Evolutionary conservation across 2,329 filamentous ascomycete species (phyloP), one percentile per base, ranked within the genome.

Genomic region (Corniculantispora saksenae): DNA sequence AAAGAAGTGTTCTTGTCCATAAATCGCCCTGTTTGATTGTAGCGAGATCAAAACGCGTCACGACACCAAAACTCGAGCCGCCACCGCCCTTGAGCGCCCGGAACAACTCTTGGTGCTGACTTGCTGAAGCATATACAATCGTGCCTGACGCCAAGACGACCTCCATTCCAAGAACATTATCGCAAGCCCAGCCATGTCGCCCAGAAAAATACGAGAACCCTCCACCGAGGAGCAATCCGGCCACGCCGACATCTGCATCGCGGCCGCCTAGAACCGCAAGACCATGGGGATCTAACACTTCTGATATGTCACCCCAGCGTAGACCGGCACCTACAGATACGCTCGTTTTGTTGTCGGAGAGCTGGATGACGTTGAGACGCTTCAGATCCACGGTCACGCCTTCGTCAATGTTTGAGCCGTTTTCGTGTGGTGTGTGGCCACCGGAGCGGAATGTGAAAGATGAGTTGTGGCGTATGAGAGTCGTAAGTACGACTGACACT

Each of bases 361-460:
- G 67, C 0, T 65, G 66, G 32, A 82, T 70, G 10, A 70, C 51
- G 61, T 79, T 78, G 12, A 86, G 73, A 4, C 70, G 68, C 10
- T 73, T 71, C n/a, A 85, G 70, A 65, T 82, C 80, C 60, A 86
- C 73, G 3, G 78, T 78, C 5, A 83, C 71, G 17, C 81, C 78
- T 17, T 68, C 68, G 6, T 73, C 68, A 64, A 77, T 77, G 69
- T 78, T 86, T 8, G 81, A 80, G 1, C 77, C 76, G 4, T 77
- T 79, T 0, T 77, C 72, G 66, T 81, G 83, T 3, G 80, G 75
- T 2, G 78, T 80, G 72, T 86, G 84, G 1, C 85, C 84, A n/a
- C 84, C 83, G 53, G 78, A 76, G 45, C 82, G 82, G 66, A 83
- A 77, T 3, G 83, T 79, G 72, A 87, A 87, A 0, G 68, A 70